Evolutionary conservation across 768 basidiomycete species (phyloP).

Genomic region (Lentinula edodes): DNA sequence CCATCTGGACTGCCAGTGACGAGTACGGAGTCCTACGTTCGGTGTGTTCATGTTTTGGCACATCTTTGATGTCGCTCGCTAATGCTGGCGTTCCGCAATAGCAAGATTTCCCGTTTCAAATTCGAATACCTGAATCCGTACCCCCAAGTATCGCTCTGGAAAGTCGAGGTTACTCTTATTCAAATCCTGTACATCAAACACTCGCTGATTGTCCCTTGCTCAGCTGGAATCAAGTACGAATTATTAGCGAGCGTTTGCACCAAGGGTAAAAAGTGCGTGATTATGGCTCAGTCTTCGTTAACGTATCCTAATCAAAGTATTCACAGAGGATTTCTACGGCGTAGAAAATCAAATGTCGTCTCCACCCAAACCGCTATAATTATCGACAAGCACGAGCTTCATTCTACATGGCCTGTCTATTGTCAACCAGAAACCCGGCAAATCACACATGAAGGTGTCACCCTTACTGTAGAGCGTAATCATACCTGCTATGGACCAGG

Average conservation of each 20-base stretch:
- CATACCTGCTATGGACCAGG: conserved; percentile 83
- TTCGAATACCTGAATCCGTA: conserved; percentile 89
- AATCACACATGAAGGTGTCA: conserved; percentile 60
- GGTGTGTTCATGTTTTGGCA: conserved; percentile 32
- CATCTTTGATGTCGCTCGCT: not conserved
- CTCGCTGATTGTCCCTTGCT: not conserved
- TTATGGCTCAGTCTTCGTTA: not conserved
- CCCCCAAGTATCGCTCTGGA: conserved; percentile 83
- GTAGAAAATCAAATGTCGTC: conserved; percentile 64
- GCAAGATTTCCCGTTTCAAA: conserved; percentile 87
- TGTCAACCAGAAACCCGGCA: conserved; percentile 71
- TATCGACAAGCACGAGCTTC: conserved; percentile 91
- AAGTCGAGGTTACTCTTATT: conserved; percentile 48
- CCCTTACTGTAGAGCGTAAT: conserved; percentile 68
- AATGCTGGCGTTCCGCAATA: conserved; percentile 20
- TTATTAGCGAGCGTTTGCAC: conserved; percentile 82
- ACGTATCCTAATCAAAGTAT: conserved; percentile 1
- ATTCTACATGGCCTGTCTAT: conserved; percentile 91
- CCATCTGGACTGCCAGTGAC: conserved; percentile 75
- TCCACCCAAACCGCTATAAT: conserved; percentile 67
- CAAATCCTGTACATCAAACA: not conserved
- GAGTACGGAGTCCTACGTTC: conserved; percentile 68
- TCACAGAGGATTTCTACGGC: conserved; percentile 75
- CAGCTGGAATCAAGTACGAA: conserved; percentile 86
- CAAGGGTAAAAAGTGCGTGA: conserved; percentile 74